A percentile compares a stretch with the other conserved stretches of the same genome.
These are phyloP conservation scores for Aspergillus pseudoviridinutans DNA, from an alignment of 2,329 filamentous ascomycete species.

Conservation along the genomic window DNA sequence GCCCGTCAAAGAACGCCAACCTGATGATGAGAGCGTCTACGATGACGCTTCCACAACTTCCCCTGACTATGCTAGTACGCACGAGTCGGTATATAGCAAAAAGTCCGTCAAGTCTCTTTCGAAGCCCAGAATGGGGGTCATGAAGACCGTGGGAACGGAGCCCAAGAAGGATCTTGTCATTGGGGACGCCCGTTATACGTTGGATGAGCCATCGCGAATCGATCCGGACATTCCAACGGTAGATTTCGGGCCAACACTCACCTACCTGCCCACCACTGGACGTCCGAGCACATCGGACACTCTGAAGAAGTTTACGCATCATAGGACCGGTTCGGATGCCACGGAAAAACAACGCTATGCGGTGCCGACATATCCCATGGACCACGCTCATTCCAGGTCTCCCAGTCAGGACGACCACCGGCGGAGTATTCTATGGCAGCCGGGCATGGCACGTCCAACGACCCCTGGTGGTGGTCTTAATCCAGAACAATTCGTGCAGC, in stretches of 20 bases:
- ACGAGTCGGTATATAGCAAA: constrained; percentile 48
- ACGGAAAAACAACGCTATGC: constrained; percentile 26
- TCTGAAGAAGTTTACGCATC: constrained; percentile 36
- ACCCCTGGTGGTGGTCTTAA: constrained; percentile 57
- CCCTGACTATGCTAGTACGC: constrained; percentile 75
- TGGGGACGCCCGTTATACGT: constrained; percentile 44
- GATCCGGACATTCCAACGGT: constrained; percentile 65
- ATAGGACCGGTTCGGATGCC: constrained; percentile 29
- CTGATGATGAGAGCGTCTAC: constrained; percentile 47
- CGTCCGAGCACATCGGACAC: constrained; percentile 56
- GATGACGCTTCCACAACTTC: constrained; percentile 62
- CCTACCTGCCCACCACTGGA: constrained; percentile 56
- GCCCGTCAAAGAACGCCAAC: constrained; percentile 20
- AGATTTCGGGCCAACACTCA: constrained; percentile 81
- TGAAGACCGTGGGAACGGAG: constrained; percentile 68
- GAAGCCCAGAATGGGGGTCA: constrained; percentile 70
- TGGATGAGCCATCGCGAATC: constrained; percentile 28
- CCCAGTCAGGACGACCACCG: constrained; percentile 50
- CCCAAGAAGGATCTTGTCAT: constrained; percentile 43
- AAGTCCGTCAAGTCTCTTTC: constrained; percentile 40
- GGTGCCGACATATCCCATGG: constrained; percentile 21
- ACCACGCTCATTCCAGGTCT: constrained; percentile 35
- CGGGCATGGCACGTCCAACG: constrained; percentile 55
- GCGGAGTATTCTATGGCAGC: constrained; percentile 75
- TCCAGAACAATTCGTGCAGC: constrained; percentile 78